phyloP scores from a whole-genome alignment of 2,329 filamentous ascomycete genomes.

The Fusarium protoensiforme region DNA sequence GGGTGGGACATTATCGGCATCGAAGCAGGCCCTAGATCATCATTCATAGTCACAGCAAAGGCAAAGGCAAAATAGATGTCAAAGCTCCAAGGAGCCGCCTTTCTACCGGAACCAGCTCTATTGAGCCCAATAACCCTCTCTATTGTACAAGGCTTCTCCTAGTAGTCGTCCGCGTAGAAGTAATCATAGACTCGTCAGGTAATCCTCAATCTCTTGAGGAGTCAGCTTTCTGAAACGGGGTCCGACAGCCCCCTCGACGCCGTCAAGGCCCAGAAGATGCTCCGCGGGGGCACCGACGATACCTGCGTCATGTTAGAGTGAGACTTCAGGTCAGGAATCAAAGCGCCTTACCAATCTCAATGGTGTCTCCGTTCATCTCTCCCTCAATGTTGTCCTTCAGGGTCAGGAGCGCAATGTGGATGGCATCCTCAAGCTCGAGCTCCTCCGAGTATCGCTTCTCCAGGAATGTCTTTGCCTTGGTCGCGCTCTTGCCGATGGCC shows the following conservation, averaged over 20 bases:
- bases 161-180: slow-evolving; percentile 36
- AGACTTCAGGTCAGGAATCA: fast-evolving
- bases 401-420: slow-evolving; percentile 96
- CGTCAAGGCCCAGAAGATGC: slow-evolving; percentile 90
- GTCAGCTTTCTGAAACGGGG: slow-evolving; percentile 94
- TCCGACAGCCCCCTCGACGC: slow-evolving; percentile 84
- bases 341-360: slow-evolving; percentile 84
- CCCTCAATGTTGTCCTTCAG: slow-evolving; percentile 99
- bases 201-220: slow-evolving; percentile 99
- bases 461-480: slow-evolving; percentile 97
- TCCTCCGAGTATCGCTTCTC: slow-evolving; percentile 99
- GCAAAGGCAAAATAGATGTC: slow-evolving; percentile 14
- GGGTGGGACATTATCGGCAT: slow-evolving; percentile 53
- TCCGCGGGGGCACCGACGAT: slow-evolving; percentile 96
- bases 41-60: slow-evolving; percentile 58
- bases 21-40: slow-evolving; percentile 59
- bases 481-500: slow-evolving; percentile 98
- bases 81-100: slow-evolving; percentile 20
- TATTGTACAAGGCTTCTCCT: slow-evolving; percentile 58
- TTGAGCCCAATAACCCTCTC: slow-evolving; percentile 56
- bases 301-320: slow-evolving; percentile 62
- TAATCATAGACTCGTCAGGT: slow-evolving; percentile 93
- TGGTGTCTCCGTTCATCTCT: slow-evolving; percentile 98
- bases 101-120: slow-evolving; percentile 44
- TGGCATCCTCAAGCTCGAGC: slow-evolving; percentile 95